Conservation (phyloP, 208 protist genomes). For the Acanthamoeba healyi region DNA sequence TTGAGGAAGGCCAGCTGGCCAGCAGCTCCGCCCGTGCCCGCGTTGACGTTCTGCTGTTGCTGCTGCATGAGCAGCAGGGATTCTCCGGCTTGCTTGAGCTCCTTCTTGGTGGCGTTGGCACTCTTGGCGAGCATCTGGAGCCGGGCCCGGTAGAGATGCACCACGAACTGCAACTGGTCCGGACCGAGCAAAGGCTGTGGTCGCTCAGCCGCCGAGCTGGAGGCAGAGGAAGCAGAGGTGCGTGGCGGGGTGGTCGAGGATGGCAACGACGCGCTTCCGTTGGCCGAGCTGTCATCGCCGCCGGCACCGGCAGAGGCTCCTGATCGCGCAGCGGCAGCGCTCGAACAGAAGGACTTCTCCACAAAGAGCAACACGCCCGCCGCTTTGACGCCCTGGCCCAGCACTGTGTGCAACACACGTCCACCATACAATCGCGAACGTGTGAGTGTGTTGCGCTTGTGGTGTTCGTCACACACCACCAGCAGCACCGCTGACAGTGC, state of each 20-base stretch:
- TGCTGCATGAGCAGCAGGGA: too few relatives aligned
- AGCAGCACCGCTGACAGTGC: too few relatives aligned
- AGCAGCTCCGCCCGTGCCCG: not conserved
- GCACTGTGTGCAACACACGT: too few relatives aligned
- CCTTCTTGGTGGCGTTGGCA: conserved; percentile 5
- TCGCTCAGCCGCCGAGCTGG: not conserved
- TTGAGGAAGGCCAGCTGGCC: conserved; percentile 23
- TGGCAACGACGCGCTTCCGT: not conserved
- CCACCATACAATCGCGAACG: too few relatives aligned
- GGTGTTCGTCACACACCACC: too few relatives aligned
- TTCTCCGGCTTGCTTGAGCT: too few relatives aligned
- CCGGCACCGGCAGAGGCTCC: not conserved
- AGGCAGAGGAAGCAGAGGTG: not conserved
- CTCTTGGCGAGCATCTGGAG: not conserved
- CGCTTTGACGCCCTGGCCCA: not conserved
- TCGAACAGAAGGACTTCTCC: not conserved
- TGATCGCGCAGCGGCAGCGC: not conserved
- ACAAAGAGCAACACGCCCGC: not conserved
- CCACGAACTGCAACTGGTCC: not conserved
- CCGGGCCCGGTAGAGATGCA: not conserved
- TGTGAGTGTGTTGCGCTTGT: too few relatives aligned
- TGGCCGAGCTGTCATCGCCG: not conserved
- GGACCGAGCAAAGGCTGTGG: not conserved
- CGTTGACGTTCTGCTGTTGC: not conserved
- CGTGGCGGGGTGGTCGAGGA: not conserved